Conservation (phyloP, 331 rosid genomes). For the Cydonia oblonga region DNA sequence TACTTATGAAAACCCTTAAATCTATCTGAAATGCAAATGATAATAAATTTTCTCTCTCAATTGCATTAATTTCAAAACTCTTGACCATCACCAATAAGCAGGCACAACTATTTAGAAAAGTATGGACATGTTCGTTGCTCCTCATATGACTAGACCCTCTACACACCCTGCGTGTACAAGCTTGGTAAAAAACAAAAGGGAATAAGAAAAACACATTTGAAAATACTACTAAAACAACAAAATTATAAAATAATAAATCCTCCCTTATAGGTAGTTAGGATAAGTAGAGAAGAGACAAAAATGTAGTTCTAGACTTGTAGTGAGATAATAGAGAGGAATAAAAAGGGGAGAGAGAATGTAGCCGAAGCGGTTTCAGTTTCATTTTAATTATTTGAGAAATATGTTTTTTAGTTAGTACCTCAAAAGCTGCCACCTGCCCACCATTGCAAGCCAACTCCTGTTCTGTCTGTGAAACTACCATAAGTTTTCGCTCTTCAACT, state of each 20-base stretch:
- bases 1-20: not conserved
- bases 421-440: constrained; percentile 90
- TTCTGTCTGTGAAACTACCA: constrained; percentile 85
- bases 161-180: not conserved
- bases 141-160: not conserved
- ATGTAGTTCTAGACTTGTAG: not conserved
- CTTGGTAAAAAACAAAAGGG: not conserved
- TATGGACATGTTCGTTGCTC: not conserved
- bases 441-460: constrained; percentile 97
- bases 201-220: not conserved
- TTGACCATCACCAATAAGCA: not conserved
- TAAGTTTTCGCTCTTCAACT: constrained; percentile 79
- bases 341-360: not conserved
- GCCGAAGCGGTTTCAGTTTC: not conserved
- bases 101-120: not conserved
- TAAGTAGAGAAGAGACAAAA: not conserved
- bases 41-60: not conserved
- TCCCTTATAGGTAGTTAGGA: not conserved
- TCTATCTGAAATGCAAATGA: not conserved
- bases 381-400: not conserved
- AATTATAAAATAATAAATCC: not conserved
- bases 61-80: not conserved
- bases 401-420: constrained; percentile 35
- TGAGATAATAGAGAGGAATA: not conserved
- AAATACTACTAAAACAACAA: not conserved